Conservation (phyloP, 2,329 filamentous ascomycete genomes). For the Trematosphaeria pertusa region DNA sequence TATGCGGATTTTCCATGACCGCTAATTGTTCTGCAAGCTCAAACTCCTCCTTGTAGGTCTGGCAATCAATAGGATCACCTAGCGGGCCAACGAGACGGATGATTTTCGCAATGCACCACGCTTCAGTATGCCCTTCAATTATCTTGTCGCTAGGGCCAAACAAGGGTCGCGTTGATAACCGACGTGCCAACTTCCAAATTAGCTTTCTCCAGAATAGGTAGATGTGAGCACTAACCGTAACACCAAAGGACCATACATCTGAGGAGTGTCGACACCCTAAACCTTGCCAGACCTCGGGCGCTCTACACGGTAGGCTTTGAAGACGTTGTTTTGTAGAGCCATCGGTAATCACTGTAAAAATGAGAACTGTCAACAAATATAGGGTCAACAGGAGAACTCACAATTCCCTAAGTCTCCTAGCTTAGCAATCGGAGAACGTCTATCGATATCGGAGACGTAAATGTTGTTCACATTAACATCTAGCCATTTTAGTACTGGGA, state of each 20-base stretch:
- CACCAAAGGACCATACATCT: constrained; percentile 31
- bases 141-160: constrained; percentile 26
- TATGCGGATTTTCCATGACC: constrained; percentile 8
- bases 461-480: constrained; percentile 30
- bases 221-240: constrained; percentile 20
- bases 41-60: constrained; percentile 14
- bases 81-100: constrained; percentile 23
- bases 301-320: constrained; percentile 9
- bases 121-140: constrained; percentile 21
- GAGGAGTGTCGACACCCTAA: constrained; percentile 23
- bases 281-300: constrained; percentile 14
- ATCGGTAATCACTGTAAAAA: constrained; percentile 1
- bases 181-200: constrained; percentile 21
- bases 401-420: constrained; percentile 26
- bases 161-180: constrained; percentile 15
- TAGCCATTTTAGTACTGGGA: constrained; percentile 13
- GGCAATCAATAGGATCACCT: constrained; percentile 13
- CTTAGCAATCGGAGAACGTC: constrained; percentile 20
- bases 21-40: constrained; percentile 11
- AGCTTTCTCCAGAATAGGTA: constrained; percentile 3
- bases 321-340: constrained; percentile 5
- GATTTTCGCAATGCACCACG: constrained; percentile 32
- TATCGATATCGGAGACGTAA: constrained; percentile 21
- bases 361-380: constrained; percentile 1
- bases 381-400: constrained; percentile 9